Percentiles rank a stretch among this genome's conserved stretches.
Evolutionary conservation across 208 protist species (phyloP).

Genomic region (Phytomonas sp.): DNA sequence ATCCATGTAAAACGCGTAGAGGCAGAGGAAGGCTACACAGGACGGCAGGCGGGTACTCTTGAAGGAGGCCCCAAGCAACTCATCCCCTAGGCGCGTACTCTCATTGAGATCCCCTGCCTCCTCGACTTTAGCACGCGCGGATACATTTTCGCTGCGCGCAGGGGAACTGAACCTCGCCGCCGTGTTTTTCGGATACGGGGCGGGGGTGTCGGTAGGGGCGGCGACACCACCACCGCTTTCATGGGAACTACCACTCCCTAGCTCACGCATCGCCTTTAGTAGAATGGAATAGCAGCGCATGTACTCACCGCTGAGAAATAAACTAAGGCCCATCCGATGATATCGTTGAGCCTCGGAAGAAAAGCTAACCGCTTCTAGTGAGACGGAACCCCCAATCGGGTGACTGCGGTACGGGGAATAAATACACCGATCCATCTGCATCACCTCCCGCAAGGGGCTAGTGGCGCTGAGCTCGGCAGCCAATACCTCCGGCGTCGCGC

Average conservation of each 20-base stretch:
- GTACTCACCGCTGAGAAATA: constrained; percentile 59
- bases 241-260: not conserved
- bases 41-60: not conserved
- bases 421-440: not conserved
- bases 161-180: not conserved
- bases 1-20: constrained; percentile 77
- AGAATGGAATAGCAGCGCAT: constrained; percentile 67
- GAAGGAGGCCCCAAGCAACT: constrained; percentile 10
- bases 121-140: not conserved
- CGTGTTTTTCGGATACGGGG: not conserved
- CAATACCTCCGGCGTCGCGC: constrained; percentile 25
- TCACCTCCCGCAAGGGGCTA: not conserved
- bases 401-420: not conserved
- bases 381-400: not conserved
- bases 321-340: constrained; percentile 41
- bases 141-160: no score
- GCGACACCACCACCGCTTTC: not conserved
- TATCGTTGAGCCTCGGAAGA: constrained; percentile 17
- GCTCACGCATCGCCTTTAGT: constrained; percentile 31
- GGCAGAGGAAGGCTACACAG: constrained; percentile 48
- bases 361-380: constrained; percentile 5
- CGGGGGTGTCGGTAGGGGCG: not conserved
- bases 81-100: constrained; percentile 6
- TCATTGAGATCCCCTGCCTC: not conserved
- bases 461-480: constrained; percentile 2